phyloP scores from a whole-genome alignment of 2,329 filamentous ascomycete genomes.

The Hansfordia pulvinata region DNA sequence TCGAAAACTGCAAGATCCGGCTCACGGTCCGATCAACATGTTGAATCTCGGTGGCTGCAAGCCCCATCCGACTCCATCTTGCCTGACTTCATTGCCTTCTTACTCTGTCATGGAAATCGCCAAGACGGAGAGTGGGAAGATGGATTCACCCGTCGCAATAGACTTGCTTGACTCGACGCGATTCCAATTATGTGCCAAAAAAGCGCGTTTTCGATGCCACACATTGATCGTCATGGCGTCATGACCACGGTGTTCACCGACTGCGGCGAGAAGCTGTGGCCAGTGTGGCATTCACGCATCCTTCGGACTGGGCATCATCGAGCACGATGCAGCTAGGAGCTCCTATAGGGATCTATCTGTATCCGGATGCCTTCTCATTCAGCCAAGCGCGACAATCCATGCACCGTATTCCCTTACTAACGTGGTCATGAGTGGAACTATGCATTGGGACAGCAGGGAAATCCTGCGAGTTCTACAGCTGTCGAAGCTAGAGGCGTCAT shows the following conservation, averaged over 20 bases:
- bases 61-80: background rate
- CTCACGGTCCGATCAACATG: background rate
- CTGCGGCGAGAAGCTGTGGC: conserved; percentile 1
- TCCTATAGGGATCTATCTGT: background rate
- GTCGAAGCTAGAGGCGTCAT: background rate
- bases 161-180: no score
- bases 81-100: background rate
- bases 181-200: background rate
- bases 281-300: background rate
- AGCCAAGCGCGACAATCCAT: background rate
- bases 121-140: background rate
- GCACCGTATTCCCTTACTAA: conserved; percentile 1
- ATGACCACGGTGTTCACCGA: conserved; percentile 1
- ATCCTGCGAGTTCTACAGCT: conserved; percentile 1
- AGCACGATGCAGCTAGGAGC: background rate
- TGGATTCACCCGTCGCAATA: background rate
- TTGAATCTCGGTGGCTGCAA: background rate
- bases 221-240: conserved; percentile 1
- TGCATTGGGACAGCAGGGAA: conserved; percentile 1
- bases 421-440: conserved; percentile 1
- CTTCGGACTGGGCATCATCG: background rate
- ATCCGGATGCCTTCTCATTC: conserved; percentile 1
- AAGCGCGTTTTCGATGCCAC: background rate
- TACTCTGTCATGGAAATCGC: background rate
- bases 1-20: no score